Base-by-base conservation (phyloP, 306 rosid species). In the Vicia sativa region DNA sequence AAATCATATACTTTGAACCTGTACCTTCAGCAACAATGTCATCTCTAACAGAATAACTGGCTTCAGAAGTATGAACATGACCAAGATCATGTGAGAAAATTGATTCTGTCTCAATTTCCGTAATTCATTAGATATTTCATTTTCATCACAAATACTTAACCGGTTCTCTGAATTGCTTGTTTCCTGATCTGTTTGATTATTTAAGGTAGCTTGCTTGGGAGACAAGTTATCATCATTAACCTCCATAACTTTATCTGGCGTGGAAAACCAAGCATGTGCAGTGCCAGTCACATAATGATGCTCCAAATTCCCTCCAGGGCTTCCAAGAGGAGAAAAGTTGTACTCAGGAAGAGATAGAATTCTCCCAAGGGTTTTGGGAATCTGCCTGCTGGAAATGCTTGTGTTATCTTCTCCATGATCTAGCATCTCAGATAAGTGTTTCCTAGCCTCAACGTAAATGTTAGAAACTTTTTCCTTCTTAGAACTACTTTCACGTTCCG, bases 301-400 rank as follows among this genome's bases (percentile, higher is more conserved):
- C 70, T 86, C 90, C 75, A 50, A 79, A 74, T 89, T 85, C 82
- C 82, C 77, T 74, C 71, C 80, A 5, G 98, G 98, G 82, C 98
- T 92, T 38, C 81, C 86, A 29, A 80, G 59, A 52, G 96, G 96
- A 78, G 96, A 85, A 66, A 70, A 45, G 71, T 49, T 86, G 78
- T 87, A 90, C 71, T 93, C 96, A 0, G 98, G 88, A 74, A 89
- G 81, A 58, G 96, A 85, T 10, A 93, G 96, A 73, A 93, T 83
- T 72, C 87, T 83, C 23, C 96, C 98, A 11, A 93, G 84, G 75
- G 90, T 68, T 78, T 90, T 90, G 0, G 96, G 91, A 25, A 69
- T 68, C 42, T 85, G 81, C 68, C 72, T 78, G 66, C 78, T 77
- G 34, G 89, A 75, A 66, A 83, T 68, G 52, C 82, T 81, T 9